Conservation (phyloP, 345 rosid species). For the Anastatica hierochuntica region DNA sequence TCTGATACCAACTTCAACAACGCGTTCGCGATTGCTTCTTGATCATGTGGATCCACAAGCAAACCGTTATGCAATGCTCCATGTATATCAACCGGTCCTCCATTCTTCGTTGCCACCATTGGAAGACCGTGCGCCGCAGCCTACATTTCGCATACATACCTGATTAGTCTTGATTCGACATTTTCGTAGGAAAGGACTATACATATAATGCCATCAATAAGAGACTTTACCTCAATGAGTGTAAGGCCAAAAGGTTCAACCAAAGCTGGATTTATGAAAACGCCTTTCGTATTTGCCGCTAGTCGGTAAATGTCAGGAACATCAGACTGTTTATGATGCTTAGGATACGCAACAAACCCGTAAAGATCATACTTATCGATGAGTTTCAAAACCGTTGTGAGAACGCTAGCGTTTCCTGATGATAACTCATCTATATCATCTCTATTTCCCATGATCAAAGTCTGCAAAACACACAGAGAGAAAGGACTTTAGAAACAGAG, state of each 20-base stretch:
- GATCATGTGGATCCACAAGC: conserved; percentile 93
- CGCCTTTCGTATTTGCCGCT: conserved; percentile 91
- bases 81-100: conserved; percentile 96
- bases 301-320: conserved; percentile 95
- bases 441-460: conserved; percentile 88
- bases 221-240: conserved; percentile 61
- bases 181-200: background rate
- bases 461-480: conserved; percentile 29
- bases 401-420: conserved; percentile 69
- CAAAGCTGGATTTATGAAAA: conserved; percentile 92
- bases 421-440: conserved; percentile 86
- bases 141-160: conserved; percentile 24
- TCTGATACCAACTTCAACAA: conserved; percentile 84
- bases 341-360: conserved; percentile 87
- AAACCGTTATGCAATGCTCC: conserved; percentile 82
- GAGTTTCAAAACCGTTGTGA: conserved; percentile 69
- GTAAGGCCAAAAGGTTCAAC: conserved; percentile 99
- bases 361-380: conserved; percentile 92
- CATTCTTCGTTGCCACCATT: conserved; percentile 93
- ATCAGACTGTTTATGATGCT: conserved; percentile 92
- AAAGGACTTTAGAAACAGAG: background rate
- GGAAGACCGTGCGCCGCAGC: conserved; percentile 99
- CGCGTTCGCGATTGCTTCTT: conserved; percentile 77
- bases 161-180: background rate
- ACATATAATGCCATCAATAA: background rate